Evolutionary conservation across 768 basidiomycete species (phyloP).

Genomic region (Collybiopsis confluens): DNA sequence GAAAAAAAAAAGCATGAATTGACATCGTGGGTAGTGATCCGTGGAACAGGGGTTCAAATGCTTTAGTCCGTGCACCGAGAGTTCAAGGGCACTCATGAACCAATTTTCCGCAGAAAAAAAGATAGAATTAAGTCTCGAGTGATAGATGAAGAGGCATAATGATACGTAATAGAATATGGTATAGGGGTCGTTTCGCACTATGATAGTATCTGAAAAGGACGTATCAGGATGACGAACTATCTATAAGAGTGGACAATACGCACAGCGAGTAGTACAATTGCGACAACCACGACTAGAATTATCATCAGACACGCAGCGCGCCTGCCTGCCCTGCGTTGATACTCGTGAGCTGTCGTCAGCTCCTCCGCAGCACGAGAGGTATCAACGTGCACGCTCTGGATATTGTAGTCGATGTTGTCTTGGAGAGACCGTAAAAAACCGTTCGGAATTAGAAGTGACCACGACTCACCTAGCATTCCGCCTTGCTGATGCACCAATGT

Average conservation of each 20-base stretch:
- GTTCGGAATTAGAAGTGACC: background rate
- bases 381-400: conserved; percentile 80
- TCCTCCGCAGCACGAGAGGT: conserved; percentile 83
- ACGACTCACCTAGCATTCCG: conserved; percentile 73
- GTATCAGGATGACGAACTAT: background rate
- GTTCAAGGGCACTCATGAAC: too few relatives aligned
- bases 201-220: background rate
- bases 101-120: too few relatives aligned
- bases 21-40: too few relatives aligned
- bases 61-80: too few relatives aligned
- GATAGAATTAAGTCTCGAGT: too few relatives aligned
- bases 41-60: too few relatives aligned
- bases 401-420: conserved; percentile 97
- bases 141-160: background rate
- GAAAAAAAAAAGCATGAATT: too few relatives aligned
- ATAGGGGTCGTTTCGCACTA: background rate
- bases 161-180: background rate
- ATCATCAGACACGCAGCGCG: conserved; percentile 88
- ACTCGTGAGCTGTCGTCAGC: conserved; percentile 83
- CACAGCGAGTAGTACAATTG: conserved; percentile 90
- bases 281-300: conserved; percentile 79
- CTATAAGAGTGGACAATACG: conserved; percentile 34
- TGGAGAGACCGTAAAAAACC: too few relatives aligned
- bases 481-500: conserved; percentile 94
- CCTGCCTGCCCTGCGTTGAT: conserved; percentile 90